Evolutionary conservation across 2,329 filamentous ascomycete species (phyloP).

Genomic region (Pseudonectria foliicola): DNA sequence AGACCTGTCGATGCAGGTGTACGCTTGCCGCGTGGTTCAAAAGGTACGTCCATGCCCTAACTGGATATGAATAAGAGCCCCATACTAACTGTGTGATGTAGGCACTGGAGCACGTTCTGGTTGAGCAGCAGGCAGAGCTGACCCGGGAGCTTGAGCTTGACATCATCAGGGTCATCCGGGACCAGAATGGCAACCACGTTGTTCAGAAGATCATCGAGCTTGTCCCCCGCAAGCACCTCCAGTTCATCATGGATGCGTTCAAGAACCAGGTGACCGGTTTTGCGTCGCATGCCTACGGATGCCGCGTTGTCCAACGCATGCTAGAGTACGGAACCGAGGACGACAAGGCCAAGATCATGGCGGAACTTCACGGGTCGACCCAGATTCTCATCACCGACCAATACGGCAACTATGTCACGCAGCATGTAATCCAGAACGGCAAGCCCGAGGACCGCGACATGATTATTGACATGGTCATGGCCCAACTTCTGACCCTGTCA

Average conservation of each 20-base stretch:
- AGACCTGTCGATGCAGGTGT: constrained; percentile 77
- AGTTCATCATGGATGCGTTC: constrained; percentile 79
- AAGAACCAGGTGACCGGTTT: constrained; percentile 66
- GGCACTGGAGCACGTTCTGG: constrained; percentile 83
- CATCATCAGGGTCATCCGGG: constrained; percentile 70
- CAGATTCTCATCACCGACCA: constrained; percentile 72
- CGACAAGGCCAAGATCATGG: constrained; percentile 65
- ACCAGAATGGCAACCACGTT: constrained; percentile 93
- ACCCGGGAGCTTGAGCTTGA: constrained; percentile 75
- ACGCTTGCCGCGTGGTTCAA: constrained; percentile 92
- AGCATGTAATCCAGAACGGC: constrained; percentile 81
- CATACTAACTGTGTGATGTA: constrained; percentile 28
- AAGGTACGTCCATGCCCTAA: constrained; percentile 51
- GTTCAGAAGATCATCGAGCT: constrained; percentile 88
- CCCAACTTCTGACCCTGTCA: constrained; percentile 65
- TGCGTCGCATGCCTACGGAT: constrained; percentile 77
- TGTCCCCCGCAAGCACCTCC: constrained; percentile 69
- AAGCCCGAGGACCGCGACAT: constrained; percentile 62
- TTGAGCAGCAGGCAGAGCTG: constrained; percentile 82
- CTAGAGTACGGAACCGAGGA: constrained; percentile 71
- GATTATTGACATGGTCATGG: constrained; percentile 68
- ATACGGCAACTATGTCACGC: constrained; percentile 93
- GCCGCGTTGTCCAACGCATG: constrained; percentile 87
- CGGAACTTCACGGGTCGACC: constrained; percentile 70
- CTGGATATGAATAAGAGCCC: constrained; percentile 8